Conservation (phyloP, 2,329 filamentous ascomycete species). For the Acephala macrosclerotiorum region DNA sequence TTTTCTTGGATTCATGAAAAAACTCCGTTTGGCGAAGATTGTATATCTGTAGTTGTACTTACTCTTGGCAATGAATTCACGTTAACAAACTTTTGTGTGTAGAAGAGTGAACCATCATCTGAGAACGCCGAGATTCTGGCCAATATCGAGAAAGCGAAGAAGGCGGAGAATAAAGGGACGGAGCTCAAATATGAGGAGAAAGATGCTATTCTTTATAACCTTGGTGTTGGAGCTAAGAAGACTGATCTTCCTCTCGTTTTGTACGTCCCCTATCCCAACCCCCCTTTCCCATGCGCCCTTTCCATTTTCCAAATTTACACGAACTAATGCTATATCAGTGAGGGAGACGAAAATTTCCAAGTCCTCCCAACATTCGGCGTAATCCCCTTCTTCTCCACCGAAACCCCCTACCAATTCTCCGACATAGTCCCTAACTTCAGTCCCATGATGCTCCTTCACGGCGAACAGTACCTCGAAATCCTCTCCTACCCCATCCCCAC, state of each 20-base stretch:
- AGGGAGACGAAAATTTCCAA: conserved; percentile 92
- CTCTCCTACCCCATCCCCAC: conserved; percentile 92
- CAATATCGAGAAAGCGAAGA: conserved; percentile 79
- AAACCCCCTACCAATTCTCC: conserved; percentile 79
- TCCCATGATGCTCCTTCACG: conserved; percentile 98
- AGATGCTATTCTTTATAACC: conserved; percentile 94
- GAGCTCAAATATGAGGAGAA: conserved; percentile 85
- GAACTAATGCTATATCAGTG: conserved; percentile 47
- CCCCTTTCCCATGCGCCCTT: neutral
- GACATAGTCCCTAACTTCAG: conserved; percentile 94
- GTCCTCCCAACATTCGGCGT: conserved; percentile 95
- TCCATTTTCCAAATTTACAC: neutral
- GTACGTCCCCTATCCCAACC: conserved; percentile 45
- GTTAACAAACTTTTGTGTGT: conserved; percentile 34
- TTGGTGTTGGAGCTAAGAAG: conserved; percentile 91
- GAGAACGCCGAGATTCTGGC: conserved; percentile 71
- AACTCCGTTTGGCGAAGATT: conserved; percentile 16
- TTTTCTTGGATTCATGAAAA: neutral
- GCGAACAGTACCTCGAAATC: conserved; percentile 97
- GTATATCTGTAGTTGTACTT: conserved; percentile 36
- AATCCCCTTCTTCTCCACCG: conserved; percentile 89
- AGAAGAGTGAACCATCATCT: conserved; percentile 43
- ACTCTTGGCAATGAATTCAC: conserved; percentile 31
- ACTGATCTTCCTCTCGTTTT: conserved; percentile 88
- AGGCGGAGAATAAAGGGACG: conserved; percentile 73